Percentiles rank a stretch among this genome's conserved stretches.
Conservation (phyloP, 257 asterid species). For the Solanum habrochaites region DNA sequence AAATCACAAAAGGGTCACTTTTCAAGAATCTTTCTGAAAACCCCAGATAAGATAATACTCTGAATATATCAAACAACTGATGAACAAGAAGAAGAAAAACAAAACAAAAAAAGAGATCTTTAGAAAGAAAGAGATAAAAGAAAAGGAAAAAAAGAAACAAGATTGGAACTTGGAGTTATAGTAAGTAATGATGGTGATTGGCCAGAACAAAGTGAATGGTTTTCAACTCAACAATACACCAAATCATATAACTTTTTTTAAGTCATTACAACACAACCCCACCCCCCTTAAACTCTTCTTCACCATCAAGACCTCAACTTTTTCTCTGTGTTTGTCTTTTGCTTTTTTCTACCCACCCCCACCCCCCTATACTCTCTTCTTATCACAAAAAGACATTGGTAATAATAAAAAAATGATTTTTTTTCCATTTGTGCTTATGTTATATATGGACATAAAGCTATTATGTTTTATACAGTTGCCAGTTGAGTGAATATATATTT, state of each 20-base stretch:
- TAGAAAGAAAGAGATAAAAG: not conserved
- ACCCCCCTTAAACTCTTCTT: not conserved
- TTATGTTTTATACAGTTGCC: not conserved
- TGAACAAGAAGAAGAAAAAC: not conserved
- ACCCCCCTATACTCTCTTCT: not conserved
- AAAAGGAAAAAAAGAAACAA: not conserved
- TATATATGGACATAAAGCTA: constrained; percentile 1
- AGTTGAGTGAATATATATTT: not conserved
- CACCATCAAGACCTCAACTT: not conserved
- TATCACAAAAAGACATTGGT: constrained; percentile 4
- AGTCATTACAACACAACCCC: constrained; percentile 4
- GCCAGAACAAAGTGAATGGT: constrained; percentile 36
- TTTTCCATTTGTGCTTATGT: not conserved
- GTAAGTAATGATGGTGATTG: constrained; percentile 28
- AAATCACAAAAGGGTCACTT: constrained; percentile 11
- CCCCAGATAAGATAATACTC: constrained; percentile 13
- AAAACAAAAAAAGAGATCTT: not conserved
- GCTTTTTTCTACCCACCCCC: constrained; percentile 1
- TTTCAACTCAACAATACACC: constrained; percentile 39
- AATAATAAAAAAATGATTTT: not conserved
- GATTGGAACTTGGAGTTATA: constrained; percentile 7
- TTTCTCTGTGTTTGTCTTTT: constrained; percentile 32
- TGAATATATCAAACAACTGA: constrained; percentile 1
- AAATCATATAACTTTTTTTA: constrained; percentile 25
- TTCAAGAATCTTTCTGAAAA: constrained; percentile 5